Base-by-base conservation (phyloP, 768 basidiomycete genomes). In the Vararia minispora region DNA sequence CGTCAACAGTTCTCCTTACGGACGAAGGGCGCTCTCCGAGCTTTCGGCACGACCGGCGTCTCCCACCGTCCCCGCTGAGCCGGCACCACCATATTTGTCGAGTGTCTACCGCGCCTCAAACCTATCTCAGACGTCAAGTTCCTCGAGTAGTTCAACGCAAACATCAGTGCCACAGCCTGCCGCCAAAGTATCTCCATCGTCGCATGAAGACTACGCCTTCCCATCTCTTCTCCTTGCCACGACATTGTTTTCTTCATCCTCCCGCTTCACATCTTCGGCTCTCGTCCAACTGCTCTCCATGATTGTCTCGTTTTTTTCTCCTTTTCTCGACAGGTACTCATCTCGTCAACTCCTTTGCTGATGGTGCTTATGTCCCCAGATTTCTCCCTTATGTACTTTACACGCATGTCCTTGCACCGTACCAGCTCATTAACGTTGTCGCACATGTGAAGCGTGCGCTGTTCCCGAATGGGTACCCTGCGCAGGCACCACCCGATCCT, bases 391-490 rank as follows among this genome's bases (percentile, higher is more conserved):
- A 83, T 52, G 50, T 86, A 34, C 60, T 95, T 33, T 65, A 68
- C 44, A 64, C 63, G 0, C 58, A 68, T 14, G 59, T 82, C 39
- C 63, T 74, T 18, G 69, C 74, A 1, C 62, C 73, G 5, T 43
- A 62, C 5, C 68, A 71, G 35, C 55, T 86, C 18, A 64, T 79
- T 14, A 63, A 62, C 23, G 55, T 71, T 20, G 62, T 77, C 26
- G 69, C 73, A 26, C 52, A 68, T 4, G 60, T 76, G 11, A 87
- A 85, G 49, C 68, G 68, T 7, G 70, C 79, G 6, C 65, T 98
- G 20, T 98, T 94, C 54, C 92, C 94, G 3, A 77, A 78, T 44
- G 92, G 94, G 11, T 88, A 87, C 59, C 90, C 89, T 1, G 84
- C 72, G 0, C 74, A 78, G 0, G 58, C 76, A 1, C 76, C 81